Conservation (phyloP, 2,329 filamentous ascomycete species). For the Fusarium sp. region DNA sequence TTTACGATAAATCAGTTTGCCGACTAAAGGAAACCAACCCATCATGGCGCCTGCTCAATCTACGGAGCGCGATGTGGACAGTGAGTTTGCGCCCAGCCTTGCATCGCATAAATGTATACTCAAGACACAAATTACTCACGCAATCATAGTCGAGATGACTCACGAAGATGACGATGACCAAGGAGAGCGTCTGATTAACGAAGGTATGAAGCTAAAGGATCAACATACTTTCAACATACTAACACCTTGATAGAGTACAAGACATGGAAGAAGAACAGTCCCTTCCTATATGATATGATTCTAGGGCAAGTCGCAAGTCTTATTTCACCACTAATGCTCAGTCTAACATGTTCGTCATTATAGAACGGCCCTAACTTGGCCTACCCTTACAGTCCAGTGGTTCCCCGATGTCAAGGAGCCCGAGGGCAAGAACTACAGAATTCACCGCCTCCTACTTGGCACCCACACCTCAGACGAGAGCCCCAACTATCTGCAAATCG, state of each 20-base stretch:
- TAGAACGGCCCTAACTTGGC: slow-evolving; percentile 93
- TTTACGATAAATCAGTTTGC: not conserved
- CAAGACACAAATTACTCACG: slow-evolving; percentile 12
- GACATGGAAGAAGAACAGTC: slow-evolving; percentile 99
- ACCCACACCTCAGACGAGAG: slow-evolving; percentile 92
- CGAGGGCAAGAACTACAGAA: slow-evolving; percentile 87
- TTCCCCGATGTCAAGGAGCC: slow-evolving; percentile 93
- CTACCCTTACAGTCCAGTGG: slow-evolving; percentile 97
- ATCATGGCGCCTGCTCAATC: slow-evolving; percentile 57
- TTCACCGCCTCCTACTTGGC: slow-evolving; percentile 91
- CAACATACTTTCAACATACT: slow-evolving; percentile 20
- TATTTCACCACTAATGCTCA: slow-evolving; percentile 2
- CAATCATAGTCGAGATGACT: slow-evolving; percentile 55
- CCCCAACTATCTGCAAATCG: slow-evolving; percentile 94
- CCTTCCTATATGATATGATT: slow-evolving; percentile 98
- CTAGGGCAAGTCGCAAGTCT: slow-evolving; percentile 72
- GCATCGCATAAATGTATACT: slow-evolving; percentile 1
- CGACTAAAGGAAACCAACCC: not conserved
- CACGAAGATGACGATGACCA: slow-evolving; percentile 80
- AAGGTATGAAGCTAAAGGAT: slow-evolving; percentile 68
- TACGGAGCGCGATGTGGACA: slow-evolving; percentile 56
- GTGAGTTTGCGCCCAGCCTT: slow-evolving; percentile 49
- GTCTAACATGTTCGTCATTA: slow-evolving; percentile 26
- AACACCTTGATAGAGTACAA: slow-evolving; percentile 83
- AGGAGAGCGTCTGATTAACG: slow-evolving; percentile 93